phyloP scores from a whole-genome alignment of 345 rosid species.

The Hirschfeldia incana region DNA sequence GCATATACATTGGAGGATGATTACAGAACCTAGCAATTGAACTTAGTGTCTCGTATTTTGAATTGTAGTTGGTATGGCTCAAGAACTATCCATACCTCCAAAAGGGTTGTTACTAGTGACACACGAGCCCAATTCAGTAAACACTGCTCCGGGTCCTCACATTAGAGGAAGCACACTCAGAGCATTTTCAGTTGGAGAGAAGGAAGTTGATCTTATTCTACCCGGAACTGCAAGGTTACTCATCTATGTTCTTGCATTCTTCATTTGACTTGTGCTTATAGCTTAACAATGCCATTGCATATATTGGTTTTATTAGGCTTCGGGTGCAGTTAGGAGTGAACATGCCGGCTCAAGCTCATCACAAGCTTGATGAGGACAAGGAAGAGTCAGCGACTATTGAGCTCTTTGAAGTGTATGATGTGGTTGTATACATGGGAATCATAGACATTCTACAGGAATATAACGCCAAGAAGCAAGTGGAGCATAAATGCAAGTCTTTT shows the following conservation, averaged over 20 bases:
- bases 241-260: slow-evolving; percentile 2
- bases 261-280: slow-evolving; percentile 12
- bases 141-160: slow-evolving; percentile 79
- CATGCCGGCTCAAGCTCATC: slow-evolving; percentile 94
- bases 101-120: slow-evolving; percentile 66
- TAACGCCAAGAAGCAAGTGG: slow-evolving; percentile 71
- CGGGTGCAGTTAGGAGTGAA: slow-evolving; percentile 92
- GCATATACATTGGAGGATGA: not conserved
- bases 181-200: slow-evolving; percentile 70
- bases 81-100: slow-evolving; percentile 59
- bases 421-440: slow-evolving; percentile 90
- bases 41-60: not conserved
- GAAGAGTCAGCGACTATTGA: slow-evolving; percentile 59
- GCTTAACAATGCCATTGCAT: slow-evolving; percentile 15
- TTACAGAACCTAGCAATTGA: not conserved
- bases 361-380: slow-evolving; percentile 51
- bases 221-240: slow-evolving; percentile 78
- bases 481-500: slow-evolving; percentile 71
- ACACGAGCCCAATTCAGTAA: slow-evolving; percentile 72
- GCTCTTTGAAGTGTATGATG: slow-evolving; percentile 83
- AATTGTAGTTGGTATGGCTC: slow-evolving; percentile 45
- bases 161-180: slow-evolving; percentile 75
- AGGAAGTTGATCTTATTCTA: slow-evolving; percentile 80
- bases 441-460: slow-evolving; percentile 89
- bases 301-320: slow-evolving; percentile 45